Evolutionary conservation across 176 grass and related monocot genomes (phyloP), one percentile per base, ranked within the genome.

Genomic region (Bolboschoenus planiculmis): DNA sequence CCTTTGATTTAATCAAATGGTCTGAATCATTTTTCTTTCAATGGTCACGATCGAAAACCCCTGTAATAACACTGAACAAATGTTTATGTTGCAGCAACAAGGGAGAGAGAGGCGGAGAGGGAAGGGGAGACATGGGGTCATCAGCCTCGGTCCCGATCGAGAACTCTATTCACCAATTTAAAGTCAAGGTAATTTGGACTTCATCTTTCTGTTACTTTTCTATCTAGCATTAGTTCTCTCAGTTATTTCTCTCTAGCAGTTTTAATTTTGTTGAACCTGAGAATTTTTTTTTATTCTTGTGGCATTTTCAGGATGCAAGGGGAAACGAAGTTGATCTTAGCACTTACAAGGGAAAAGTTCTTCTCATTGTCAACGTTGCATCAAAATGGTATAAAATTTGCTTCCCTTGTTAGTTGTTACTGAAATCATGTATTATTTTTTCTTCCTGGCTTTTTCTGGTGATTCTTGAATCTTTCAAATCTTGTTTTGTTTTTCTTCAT

Each of bases 341-440:
- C 78, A 85, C 29, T 30, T 99, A 89, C 84, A 95, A 95, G 91
- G 92, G 91, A 56, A 95, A 95, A 87, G 92, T 89, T 61, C 96
- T 99, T 73, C 87, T 99, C 33, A 86, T 99, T 23, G 96, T 98
- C 21, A 99, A 99, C 57, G 91, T 99, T 67, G 92, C 92, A 79
- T 99, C 92, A 83, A 99, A 95, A 93, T 95, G 96, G 92, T 95
- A 87, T 50, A 67, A 21, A 43, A 7, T 60, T 74, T 26, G 11
- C 21, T 56, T 20, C 44, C 10, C 10, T 14, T 36, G n/a, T n/a
- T n/a, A n/a, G n/a, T n/a, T 3, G 48, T 48, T 26, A 23, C 3
- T 71, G 43, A 23, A 68, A 83, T 77, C 29, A 23, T 66, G 63
- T 27, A 54, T 37, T 44, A 14, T 68, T 82, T 50, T 39, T 54